Percentiles rank a stretch among this genome's conserved stretches.
These are phyloP conservation scores for Phaeomoniella chlamydospora DNA, from an alignment of 2,329 filamentous ascomycete species.

Conservation along the genomic window DNA sequence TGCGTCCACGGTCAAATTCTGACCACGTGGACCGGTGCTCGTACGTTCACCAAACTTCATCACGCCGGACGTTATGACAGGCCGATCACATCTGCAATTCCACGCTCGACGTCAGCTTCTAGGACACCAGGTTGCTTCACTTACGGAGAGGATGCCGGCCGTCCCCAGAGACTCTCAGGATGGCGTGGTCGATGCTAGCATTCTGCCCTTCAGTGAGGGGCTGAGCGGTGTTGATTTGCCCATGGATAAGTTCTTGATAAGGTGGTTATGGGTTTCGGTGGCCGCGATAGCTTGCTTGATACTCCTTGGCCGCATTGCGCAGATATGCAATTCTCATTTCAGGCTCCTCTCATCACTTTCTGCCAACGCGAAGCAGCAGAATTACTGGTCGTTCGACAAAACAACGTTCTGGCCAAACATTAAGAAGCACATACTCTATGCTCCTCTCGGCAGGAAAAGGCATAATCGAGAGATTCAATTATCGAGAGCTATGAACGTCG, in stretches of 20 bases:
- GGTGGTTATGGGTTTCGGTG: conserved; percentile 19
- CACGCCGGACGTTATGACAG: neutral
- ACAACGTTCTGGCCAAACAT: conserved; percentile 24
- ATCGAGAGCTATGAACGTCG: conserved; percentile 52
- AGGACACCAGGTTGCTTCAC: neutral
- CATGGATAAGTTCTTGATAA: conserved; percentile 9
- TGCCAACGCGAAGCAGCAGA: conserved; percentile 22
- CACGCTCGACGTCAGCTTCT: neutral
- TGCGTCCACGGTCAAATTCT: too few relatives aligned
- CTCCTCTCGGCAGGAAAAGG: conserved; percentile 58
- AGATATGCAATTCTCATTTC: conserved; percentile 28
- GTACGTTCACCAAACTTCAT: too few relatives aligned
- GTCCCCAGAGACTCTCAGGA: neutral
- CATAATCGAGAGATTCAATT: conserved; percentile 65
- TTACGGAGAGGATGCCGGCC: neutral
- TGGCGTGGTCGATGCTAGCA: neutral
- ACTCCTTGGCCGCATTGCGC: conserved; percentile 23
- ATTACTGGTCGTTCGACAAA: conserved; percentile 28
- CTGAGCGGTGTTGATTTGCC: conserved; percentile 11
- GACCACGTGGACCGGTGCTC: too few relatives aligned
- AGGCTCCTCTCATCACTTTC: conserved; percentile 26
- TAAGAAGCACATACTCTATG: conserved; percentile 35
- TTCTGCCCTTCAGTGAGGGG: conserved; percentile 7
- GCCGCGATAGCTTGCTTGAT: conserved; percentile 19
- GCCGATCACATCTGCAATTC: neutral